Conservation (phyloP, 75 land plant species). For the Cunninghamia lanceolata region DNA sequence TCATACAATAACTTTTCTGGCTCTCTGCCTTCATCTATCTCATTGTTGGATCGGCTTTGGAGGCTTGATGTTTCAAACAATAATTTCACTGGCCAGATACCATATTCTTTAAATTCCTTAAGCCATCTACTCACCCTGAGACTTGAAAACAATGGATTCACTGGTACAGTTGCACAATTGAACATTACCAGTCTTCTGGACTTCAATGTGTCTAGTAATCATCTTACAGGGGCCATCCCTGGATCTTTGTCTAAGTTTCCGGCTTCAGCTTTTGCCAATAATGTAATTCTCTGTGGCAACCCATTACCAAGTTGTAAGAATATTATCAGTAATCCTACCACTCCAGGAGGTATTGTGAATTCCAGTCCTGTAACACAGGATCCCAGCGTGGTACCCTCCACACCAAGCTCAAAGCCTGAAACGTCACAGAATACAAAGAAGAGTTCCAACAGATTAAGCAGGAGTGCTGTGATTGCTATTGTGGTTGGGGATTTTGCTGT, state of each 20-base stretch:
- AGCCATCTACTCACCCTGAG: constrained; percentile 57
- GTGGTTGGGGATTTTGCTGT: constrained; percentile 66
- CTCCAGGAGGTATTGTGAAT: constrained; percentile 21
- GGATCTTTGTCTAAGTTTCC: constrained; percentile 47
- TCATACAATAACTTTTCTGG: constrained; percentile 58
- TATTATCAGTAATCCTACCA: constrained; percentile 27
- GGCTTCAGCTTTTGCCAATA: constrained; percentile 44
- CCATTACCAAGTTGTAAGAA: constrained; percentile 44
- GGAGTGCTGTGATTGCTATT: constrained; percentile 53
- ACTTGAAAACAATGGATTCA: constrained; percentile 55
- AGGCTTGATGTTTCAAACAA: constrained; percentile 70
- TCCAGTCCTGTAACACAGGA: constrained; percentile 19
- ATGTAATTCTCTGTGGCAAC: constrained; percentile 58
- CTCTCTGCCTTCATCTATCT: constrained; percentile 42
- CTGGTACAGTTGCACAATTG: constrained; percentile 49
- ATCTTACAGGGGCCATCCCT: constrained; percentile 26
- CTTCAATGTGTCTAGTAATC: constrained; percentile 20
- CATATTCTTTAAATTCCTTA: constrained; percentile 37
- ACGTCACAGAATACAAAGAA: constrained; percentile 5
- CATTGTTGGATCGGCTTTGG: constrained; percentile 44
- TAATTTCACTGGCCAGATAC: constrained; percentile 57
- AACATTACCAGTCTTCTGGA: constrained; percentile 38
- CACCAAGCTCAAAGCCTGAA: constrained; percentile 28
- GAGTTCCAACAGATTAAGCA: constrained; percentile 28
- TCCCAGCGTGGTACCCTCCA: constrained; percentile 31